Percentiles rank a stretch among this genome's conserved stretches.
Evolutionary conservation across 331 rosid species (phyloP).

Genomic region (Erythrophleum ivorense): DNA sequence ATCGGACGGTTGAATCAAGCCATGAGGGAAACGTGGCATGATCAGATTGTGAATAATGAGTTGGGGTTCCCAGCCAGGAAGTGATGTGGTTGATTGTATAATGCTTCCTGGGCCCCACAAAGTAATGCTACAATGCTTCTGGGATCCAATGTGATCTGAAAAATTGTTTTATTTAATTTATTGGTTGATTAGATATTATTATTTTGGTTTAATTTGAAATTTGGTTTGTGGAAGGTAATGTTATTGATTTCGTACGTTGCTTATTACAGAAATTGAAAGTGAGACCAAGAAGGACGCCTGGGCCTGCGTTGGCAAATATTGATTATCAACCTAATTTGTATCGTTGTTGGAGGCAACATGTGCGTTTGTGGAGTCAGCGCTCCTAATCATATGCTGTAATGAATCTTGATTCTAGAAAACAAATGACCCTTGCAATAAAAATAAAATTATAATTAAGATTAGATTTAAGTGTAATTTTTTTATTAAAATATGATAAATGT

Average conservation of each 20-base stretch:
- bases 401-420: no score
- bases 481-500: no score
- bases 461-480: no score
- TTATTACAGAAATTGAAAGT: background rate
- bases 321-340: no score
- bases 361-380: no score
- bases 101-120: constrained; percentile 32
- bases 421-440: no score
- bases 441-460: no score
- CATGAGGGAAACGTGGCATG: constrained; percentile 61
- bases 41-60: constrained; percentile 50
- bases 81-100: constrained; percentile 40
- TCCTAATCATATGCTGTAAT: no score
- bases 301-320: no score
- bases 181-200: background rate
- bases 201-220: background rate
- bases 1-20: constrained; percentile 70
- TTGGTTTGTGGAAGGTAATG: background rate
- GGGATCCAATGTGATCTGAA: no score
- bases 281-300: background rate
- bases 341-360: no score
- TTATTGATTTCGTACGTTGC: background rate
- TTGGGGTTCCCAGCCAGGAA: constrained; percentile 44
- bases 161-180: no score
- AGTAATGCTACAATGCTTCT: background rate